Conservation (phyloP, 495 filamentous ascomycete species). For the Tuber umbilicatum region DNA sequence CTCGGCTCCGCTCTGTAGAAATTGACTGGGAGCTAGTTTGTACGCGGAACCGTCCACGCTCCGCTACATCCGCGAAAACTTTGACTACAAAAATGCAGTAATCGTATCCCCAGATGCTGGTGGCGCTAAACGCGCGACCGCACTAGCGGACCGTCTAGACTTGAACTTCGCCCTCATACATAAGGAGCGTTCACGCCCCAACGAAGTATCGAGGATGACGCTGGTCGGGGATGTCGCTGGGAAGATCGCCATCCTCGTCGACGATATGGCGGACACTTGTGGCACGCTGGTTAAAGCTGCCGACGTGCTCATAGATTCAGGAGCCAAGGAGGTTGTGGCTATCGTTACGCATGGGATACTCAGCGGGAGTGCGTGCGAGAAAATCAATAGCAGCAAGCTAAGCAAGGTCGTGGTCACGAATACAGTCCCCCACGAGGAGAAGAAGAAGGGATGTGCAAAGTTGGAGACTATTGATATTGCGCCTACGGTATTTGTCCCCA, state of each 20-base stretch:
- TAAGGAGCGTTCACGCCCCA: constrained; percentile 92
- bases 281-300: constrained; percentile 94
- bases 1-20: neutral
- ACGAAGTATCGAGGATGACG: constrained; percentile 95
- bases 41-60: constrained; percentile 93
- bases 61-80: constrained; percentile 84
- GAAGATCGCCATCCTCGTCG: constrained; percentile 53
- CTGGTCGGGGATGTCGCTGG: constrained; percentile 71
- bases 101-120: constrained; percentile 96
- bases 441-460: constrained; percentile 68
- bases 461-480: constrained; percentile 90
- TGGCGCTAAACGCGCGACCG: constrained; percentile 91
- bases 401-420: constrained; percentile 90
- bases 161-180: constrained; percentile 95
- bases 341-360: constrained; percentile 96
- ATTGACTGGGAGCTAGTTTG: constrained; percentile 53
- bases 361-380: constrained; percentile 82
- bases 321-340: constrained; percentile 80
- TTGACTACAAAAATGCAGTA: constrained; percentile 75
- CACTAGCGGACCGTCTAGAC: constrained; percentile 89
- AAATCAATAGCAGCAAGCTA: constrained; percentile 72
- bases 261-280: constrained; percentile 91
- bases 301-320: constrained; percentile 79
- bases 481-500: constrained; percentile 54
- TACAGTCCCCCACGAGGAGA: constrained; percentile 82